Base-by-base conservation (phyloP, 2,329 filamentous ascomycete genomes). In the Arachnomyces sp. region DNA sequence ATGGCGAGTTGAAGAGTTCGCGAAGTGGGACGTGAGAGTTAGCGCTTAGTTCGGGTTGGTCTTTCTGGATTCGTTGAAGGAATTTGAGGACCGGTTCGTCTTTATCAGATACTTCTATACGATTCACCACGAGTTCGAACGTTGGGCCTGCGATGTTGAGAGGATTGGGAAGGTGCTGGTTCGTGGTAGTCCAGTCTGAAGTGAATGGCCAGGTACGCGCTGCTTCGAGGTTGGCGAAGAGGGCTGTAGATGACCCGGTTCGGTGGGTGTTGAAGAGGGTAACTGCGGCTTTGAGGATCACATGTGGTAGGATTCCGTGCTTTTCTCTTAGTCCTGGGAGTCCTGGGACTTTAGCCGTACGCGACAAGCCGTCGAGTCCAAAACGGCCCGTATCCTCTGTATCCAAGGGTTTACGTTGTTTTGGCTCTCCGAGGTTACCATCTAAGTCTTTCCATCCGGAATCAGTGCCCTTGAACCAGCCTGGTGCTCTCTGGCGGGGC, bases 151-250 rank as follows among this genome's bases (percentile, higher is more conserved):
- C 31, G 18, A 39, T 34, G 14, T 33, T 17, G 7, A 34, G 15
- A 8, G 38, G 38, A 14, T 34, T 28, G 8, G 30, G 38, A 13
- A 29, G 21, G 5, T 25, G 5, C 9, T 25, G 25, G 15, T 33
- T 30, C 11, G 9, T 11, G 6, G 18, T 14, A 1, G 28, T 13
- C 18, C 31, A 13, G 18, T 39, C 30, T 16, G n/a, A 31, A 6
- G 43, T 17, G 35, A 47, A 45, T 3, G 46, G 46, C 38, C 43
- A 49, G 7, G 14, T 11, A 15, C 46, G 38, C 17, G 33, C 39
- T 13, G 38, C 34, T 34, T 45, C 38, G 6, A 40, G 9, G 21
- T 45, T 41, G 5, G 17, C 7, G 34, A 47, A 47, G 4, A 47
- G 11, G 13, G 39, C 44, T n/a, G 40, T 21, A 14, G 36, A 17